phyloP scores from a whole-genome alignment of 768 basidiomycete species.

The Trametes coccinea region DNA sequence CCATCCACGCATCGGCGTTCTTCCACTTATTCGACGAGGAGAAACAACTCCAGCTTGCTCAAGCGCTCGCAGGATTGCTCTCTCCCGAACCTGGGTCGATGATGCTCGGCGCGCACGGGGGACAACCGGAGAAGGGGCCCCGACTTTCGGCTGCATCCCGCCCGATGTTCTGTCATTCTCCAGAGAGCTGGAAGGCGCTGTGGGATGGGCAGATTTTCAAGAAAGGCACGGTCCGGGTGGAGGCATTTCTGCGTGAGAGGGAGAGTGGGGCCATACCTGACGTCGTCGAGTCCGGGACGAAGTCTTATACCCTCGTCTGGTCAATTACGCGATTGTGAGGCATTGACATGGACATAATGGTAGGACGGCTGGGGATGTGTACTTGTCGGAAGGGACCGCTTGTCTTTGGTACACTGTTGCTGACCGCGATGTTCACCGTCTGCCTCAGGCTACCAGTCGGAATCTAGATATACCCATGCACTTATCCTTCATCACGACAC shows the following conservation, averaged over 20 bases:
- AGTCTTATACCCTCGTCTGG: background rate
- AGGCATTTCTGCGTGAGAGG: slow-evolving; percentile 16
- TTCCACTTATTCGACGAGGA: slow-evolving; percentile 47
- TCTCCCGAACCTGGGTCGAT: slow-evolving; percentile 42
- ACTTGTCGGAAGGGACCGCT: too few species aligned
- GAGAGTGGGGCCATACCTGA: background rate
- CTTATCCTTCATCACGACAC: too few species aligned
- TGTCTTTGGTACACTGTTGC: too few species aligned
- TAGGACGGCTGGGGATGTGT: too few species aligned
- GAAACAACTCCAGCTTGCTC: slow-evolving; percentile 41
- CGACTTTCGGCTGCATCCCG: background rate
- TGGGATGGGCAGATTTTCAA: slow-evolving; percentile 40
- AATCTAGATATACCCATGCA: too few species aligned
- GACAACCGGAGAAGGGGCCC: slow-evolving; percentile 32
- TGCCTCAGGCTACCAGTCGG: too few species aligned
- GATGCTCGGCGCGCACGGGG: slow-evolving; percentile 44
- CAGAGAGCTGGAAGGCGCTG: slow-evolving; percentile 38
- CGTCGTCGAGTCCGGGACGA: background rate
- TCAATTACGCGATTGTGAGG: slow-evolving; percentile 8
- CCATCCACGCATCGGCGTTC: slow-evolving; percentile 46
- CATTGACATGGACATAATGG: background rate
- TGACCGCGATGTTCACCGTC: too few species aligned
- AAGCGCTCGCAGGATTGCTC: slow-evolving; percentile 41
- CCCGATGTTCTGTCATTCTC: slow-evolving; percentile 36
- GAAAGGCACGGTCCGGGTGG: slow-evolving; percentile 34